Evolutionary conservation across 2,329 filamentous ascomycete species (phyloP), one percentile per base, ranked within the genome.

Genomic region (Trematosphaeria pertusa): DNA sequence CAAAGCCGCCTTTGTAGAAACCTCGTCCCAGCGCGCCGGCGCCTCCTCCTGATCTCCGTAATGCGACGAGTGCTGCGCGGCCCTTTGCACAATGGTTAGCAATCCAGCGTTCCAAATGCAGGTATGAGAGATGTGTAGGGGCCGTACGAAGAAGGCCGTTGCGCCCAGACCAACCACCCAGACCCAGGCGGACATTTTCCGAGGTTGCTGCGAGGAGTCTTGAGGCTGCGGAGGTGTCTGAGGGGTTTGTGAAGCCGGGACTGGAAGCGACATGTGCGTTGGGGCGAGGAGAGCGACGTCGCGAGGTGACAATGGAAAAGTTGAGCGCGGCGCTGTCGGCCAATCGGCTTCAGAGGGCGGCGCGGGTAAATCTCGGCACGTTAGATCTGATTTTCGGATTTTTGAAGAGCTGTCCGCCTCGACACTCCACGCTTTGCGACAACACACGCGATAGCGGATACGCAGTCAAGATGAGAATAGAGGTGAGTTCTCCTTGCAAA

Each of bases 1-100:
- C 94, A 70, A 99, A 99, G n/a, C 94, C 94, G 60, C 94, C 94
- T 76, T 97, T 99, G 82, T 97, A 97, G 70, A 91, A 99, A 32
- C 91, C 86, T 73, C 92, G 91, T 63, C 94, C 94, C 61, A 96
- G 78, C 26, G 88, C 87, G 58, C 88, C 88, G 7, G 74, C 76
- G 49, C 87, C 87, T 12, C 59, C 64, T 9, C 89, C 88, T 50
- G 88, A 96, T 65, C 90, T 85, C 55, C 92, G 86, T 73, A 92
- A 84, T 61, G 94, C 94, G 65, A 97, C 88, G 30, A 96, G 83
- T 64, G 92, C 93, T 50, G 94, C 93, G 69, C 94, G 90, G 58
- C 94, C 93, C 91, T 97, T 65, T 31, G 11, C 3, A 48, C 62
- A 6, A n/a, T n/a, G n/a, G 34, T 48, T 34, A 48, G 40, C 20